Conservation (phyloP, 2,329 filamentous ascomycete species). For the Aspergillus awamori region DNA sequence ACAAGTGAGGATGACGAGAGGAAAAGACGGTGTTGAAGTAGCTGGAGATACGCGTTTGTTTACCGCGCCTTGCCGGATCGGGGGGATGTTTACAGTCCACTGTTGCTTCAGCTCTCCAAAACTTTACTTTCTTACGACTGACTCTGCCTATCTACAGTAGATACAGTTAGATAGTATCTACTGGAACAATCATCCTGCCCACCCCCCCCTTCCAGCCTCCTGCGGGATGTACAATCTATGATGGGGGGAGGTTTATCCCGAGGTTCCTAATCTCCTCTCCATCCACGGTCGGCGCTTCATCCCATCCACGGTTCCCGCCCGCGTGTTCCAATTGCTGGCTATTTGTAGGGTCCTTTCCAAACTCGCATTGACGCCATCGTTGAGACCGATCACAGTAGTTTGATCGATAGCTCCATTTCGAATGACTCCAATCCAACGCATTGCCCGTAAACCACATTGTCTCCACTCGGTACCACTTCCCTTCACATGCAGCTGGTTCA, state of each 20-base stretch:
- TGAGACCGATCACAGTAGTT: too few species aligned
- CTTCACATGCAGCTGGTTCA: not conserved
- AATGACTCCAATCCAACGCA: not conserved
- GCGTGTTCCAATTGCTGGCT: not conserved
- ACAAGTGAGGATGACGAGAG: slow-evolving; percentile 12
- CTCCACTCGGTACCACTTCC: too few species aligned
- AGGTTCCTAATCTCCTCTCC: not conserved
- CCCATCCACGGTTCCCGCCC: not conserved
- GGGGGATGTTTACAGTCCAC: slow-evolving; percentile 2
- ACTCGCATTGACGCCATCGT: not conserved
- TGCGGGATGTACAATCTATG: not conserved
- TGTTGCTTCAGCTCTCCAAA: not conserved
- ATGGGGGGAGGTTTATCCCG: not conserved
- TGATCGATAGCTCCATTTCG: not conserved
- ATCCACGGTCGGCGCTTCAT: not conserved
- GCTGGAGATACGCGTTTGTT: slow-evolving; percentile 22
- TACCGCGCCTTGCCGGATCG: slow-evolving; percentile 26
- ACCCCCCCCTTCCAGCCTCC: not conserved
- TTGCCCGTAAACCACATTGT: not conserved
- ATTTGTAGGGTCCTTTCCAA: not conserved
- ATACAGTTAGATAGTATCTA: not conserved
- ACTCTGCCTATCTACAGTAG: slow-evolving; percentile 2
- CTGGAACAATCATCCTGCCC: not conserved
- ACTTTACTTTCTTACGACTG: not conserved
- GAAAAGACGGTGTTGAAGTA: slow-evolving; percentile 16